phyloP scores from a whole-genome alignment of 148 eudicot genomes.

The Cornus kousa region DNA sequence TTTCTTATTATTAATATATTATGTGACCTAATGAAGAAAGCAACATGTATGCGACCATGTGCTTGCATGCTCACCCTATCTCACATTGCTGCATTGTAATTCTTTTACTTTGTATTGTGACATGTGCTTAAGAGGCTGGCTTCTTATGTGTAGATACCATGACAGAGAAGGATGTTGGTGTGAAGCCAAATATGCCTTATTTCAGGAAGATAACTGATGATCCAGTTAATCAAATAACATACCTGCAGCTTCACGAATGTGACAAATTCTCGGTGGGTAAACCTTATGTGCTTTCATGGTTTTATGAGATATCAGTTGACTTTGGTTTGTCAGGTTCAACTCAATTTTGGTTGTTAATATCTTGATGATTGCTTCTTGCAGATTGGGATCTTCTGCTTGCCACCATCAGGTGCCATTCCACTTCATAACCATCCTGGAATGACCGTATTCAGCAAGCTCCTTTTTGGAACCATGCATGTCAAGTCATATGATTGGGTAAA shows the following conservation, averaged over 20 bases:
- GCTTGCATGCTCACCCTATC: not conserved
- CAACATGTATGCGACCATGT: not conserved
- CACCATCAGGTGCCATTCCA: constrained; percentile 72
- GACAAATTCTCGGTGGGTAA: constrained; percentile 72
- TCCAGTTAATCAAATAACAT: constrained; percentile 51
- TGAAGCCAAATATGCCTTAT: constrained; percentile 57
- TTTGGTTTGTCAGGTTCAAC: not conserved
- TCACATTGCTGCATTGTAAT: not conserved
- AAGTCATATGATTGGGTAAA: constrained; percentile 73
- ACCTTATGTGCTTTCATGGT: not conserved
- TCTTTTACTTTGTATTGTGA: not conserved
- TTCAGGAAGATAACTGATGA: constrained; percentile 35
- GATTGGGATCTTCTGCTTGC: constrained; percentile 92
- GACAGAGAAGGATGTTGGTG: constrained; percentile 59
- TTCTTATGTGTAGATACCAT: constrained; percentile 46
- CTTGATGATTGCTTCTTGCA: constrained; percentile 18
- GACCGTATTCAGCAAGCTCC: constrained; percentile 88
- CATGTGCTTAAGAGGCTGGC: constrained; percentile 8
- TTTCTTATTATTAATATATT: no score
- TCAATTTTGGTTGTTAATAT: not conserved
- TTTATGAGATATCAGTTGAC: not conserved
- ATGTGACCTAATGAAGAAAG: not conserved
- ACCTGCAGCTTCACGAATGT: constrained; percentile 61
- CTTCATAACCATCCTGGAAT: constrained; percentile 91
- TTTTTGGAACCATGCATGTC: constrained; percentile 81